Evolutionary conservation across 129 eudicot species (phyloP).

Genomic region (Ambrosia artemisiifolia): DNA sequence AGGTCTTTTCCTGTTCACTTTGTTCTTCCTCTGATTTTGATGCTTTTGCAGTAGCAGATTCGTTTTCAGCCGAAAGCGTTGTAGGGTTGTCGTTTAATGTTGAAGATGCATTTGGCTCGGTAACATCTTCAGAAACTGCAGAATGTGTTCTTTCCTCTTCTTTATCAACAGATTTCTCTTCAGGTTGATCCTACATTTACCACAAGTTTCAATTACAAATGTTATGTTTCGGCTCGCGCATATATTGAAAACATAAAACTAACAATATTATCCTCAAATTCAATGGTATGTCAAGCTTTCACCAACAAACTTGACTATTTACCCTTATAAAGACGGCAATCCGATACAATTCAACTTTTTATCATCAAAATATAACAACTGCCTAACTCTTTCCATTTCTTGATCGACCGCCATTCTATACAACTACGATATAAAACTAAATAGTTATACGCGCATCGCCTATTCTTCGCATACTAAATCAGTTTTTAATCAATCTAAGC

Average conservation of each 20-base stretch:
- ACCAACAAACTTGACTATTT: background rate
- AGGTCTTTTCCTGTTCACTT: constrained; percentile 61
- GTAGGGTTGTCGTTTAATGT: constrained; percentile 26
- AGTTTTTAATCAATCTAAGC: background rate
- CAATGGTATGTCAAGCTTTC: background rate
- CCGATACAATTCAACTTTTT: too few relatives aligned
- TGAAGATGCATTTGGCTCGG: constrained; percentile 33
- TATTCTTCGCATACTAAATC: background rate
- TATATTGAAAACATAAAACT: background rate
- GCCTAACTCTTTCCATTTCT: too few relatives aligned
- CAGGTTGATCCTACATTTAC: constrained; percentile 33
- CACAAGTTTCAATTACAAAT: constrained; percentile 17
- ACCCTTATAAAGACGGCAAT: too few relatives aligned
- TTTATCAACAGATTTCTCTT: constrained; percentile 29
- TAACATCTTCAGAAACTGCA: constrained; percentile 40
- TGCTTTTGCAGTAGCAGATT: constrained; percentile 32
- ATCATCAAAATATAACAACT: too few relatives aligned
- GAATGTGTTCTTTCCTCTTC: constrained; percentile 40
- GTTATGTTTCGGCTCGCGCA: background rate
- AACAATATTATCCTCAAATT: background rate
- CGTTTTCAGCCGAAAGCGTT: constrained; percentile 36
- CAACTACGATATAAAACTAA: background rate
- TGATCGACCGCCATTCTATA: background rate
- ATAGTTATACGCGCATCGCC: background rate
- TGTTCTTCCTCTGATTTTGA: constrained; percentile 61